Conservation (phyloP, 2,329 filamentous ascomycete species). For the Fusarium miscanthi region DNA sequence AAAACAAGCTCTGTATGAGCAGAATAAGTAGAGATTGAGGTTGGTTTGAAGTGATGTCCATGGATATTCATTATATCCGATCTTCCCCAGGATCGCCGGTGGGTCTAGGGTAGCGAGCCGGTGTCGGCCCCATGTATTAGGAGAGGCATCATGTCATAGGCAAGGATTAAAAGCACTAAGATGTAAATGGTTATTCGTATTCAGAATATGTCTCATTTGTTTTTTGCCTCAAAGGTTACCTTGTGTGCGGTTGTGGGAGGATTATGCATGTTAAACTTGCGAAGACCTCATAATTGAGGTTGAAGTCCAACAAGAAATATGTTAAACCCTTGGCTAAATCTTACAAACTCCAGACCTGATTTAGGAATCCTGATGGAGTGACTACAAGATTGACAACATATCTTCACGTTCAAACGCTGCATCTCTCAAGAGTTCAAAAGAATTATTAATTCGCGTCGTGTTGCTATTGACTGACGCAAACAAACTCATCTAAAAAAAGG, state of each 20-base stretch:
- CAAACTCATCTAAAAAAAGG: constrained; percentile 30
- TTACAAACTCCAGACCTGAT: background rate
- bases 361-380: fast-evolving
- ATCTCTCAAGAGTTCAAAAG: background rate
- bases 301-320: fast-evolving
- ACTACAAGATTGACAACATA: background rate
- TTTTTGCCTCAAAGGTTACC: background rate
- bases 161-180: background rate
- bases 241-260: background rate
- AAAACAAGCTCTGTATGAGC: background rate
- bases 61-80: background rate
- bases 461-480: constrained; percentile 13
- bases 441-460: constrained; percentile 19
- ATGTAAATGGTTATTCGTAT: background rate
- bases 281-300: background rate
- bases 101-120: constrained; percentile 35
- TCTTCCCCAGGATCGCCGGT: constrained; percentile 13
- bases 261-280: no score
- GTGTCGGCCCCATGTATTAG: background rate
- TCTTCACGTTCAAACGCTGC: background rate
- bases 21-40: background rate
- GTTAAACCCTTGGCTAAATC: fast-evolving
- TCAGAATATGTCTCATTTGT: background rate
- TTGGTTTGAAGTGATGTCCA: background rate
- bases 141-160: background rate